A percentile compares a stretch with the other conserved stretches of the same genome.
Evolutionary conservation across 495 filamentous ascomycete genomes (phyloP).

Genomic region (Aspergillus haitiensis): DNA sequence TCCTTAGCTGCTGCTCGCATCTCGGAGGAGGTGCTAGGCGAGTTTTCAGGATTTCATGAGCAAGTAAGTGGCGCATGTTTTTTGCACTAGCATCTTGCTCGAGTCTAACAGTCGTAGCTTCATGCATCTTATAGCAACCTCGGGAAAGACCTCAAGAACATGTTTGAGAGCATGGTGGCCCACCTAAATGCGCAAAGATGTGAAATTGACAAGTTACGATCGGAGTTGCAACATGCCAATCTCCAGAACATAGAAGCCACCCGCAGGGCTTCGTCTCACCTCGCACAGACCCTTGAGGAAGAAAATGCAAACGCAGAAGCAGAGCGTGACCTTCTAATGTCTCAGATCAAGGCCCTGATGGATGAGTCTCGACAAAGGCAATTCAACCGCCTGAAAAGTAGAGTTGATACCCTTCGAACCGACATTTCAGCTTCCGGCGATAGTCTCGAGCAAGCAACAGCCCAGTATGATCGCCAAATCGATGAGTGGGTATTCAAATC

Average conservation of each 20-base stretch:
- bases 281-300: slow-evolving; percentile 73
- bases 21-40: slow-evolving; percentile 84
- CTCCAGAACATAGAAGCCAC: slow-evolving; percentile 64
- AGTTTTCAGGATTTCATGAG: slow-evolving; percentile 76
- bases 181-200: slow-evolving; percentile 74
- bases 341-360: slow-evolving; percentile 73
- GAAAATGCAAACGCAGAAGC: slow-evolving; percentile 70
- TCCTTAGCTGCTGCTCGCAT: slow-evolving; percentile 84
- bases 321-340: slow-evolving; percentile 71
- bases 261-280: slow-evolving; percentile 58
- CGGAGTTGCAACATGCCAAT: slow-evolving; percentile 68
- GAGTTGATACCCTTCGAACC: slow-evolving; percentile 58
- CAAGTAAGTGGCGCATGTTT: slow-evolving; percentile 49
- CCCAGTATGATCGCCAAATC: slow-evolving; percentile 68
- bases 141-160: slow-evolving; percentile 80
- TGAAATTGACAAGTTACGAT: slow-evolving; percentile 70
- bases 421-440: slow-evolving; percentile 62
- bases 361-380: slow-evolving; percentile 72
- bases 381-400: slow-evolving; percentile 65
- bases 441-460: slow-evolving; percentile 61
- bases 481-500: slow-evolving; percentile 73
- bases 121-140: slow-evolving; percentile 84
- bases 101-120: slow-evolving; percentile 49
- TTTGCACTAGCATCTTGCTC: background rate
- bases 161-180: slow-evolving; percentile 76